Percentiles rank a stretch among this genome's conserved stretches.
These are phyloP conservation scores for Daucus carota DNA, from an alignment of 129 eudicot species.

Conservation along the genomic window DNA sequence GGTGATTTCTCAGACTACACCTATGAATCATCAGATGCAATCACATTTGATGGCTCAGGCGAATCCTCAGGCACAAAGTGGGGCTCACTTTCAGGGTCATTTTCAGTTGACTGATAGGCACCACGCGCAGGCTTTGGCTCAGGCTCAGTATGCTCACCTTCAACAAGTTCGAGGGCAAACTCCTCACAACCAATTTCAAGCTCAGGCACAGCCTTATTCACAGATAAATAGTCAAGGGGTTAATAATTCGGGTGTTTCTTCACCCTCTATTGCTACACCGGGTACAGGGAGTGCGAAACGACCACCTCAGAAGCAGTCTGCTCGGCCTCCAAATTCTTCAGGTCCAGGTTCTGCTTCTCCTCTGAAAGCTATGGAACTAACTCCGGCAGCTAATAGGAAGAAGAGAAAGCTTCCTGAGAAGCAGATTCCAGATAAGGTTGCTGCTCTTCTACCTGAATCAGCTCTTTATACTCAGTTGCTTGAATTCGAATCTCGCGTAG, in stretches of 20 bases:
- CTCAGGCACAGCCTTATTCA: constrained; percentile 25
- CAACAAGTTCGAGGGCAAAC: constrained; percentile 36
- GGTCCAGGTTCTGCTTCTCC: constrained; percentile 62
- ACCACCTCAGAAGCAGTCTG: constrained; percentile 43
- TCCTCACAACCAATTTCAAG: constrained; percentile 26
- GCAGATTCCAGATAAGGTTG: constrained; percentile 62
- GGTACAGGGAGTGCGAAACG: constrained; percentile 41
- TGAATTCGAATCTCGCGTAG: constrained; percentile 69
- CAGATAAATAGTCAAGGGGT: constrained; percentile 21
- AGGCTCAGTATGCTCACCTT: constrained; percentile 40
- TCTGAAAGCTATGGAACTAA: constrained; percentile 74
- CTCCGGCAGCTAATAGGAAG: constrained; percentile 75
- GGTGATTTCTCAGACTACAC: constrained; percentile 19
- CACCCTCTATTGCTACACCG: constrained; percentile 48
- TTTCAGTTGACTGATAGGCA: constrained; percentile 41
- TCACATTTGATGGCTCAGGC: constrained; percentile 20
- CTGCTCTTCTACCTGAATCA: constrained; percentile 72
- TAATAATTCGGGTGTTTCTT: constrained; percentile 29
- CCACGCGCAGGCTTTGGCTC: constrained; percentile 44
- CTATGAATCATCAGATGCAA: constrained; percentile 28
- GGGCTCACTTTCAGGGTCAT: constrained; percentile 43
- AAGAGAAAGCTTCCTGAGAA: constrained; percentile 56
- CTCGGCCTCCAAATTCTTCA: constrained; percentile 51
- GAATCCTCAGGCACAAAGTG: constrained; percentile 27
- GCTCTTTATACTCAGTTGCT: constrained; percentile 70